Base-by-base conservation (phyloP, 2,329 filamentous ascomycete genomes). In the Xenoacremonium recifei region DNA sequence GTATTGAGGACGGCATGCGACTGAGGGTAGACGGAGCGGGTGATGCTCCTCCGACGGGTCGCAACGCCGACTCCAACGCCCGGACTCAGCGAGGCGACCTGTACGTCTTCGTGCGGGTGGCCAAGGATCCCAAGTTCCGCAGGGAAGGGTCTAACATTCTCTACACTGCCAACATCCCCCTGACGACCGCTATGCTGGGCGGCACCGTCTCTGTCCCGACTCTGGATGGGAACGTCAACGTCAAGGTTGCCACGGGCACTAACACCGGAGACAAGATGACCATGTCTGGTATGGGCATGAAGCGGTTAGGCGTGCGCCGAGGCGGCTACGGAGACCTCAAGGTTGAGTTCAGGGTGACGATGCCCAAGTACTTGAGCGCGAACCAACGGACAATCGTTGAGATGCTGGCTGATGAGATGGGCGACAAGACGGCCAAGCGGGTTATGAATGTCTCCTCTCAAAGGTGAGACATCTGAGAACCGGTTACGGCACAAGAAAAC, bases 1-100 rank as follows among this genome's bases (percentile, higher is more conserved):
- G 93, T 50, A 90, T 99, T 21, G 93, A 97, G 63, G 92, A 99
- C 63, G 91, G 92, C 41, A 97, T 97, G 92, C 82, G 89, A 43
- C 71, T 99, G 57, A 80, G 89, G 39, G 80, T 99, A 20, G 81
- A 84, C 44, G 87, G 87, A 19, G 90, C 95, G 60, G 93, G 93
- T 51, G 92, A 99, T 60, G 85, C 89, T 13, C 86, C 93, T 17
- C 74, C 83, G 7, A 92, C 88, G 18, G 89, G 89, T 33, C 77
- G 82, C 18, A 73, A 80, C 13, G 76, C 80, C 21, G 79, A 83
- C 33, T 73, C 82, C 20, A 78, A 81, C 45, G 71, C 76, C 9
- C 78, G 79, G 47, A 80, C 79, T n/a, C 75, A 85, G 56, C 84
- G 81, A 32, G 93, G 93, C 55, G 92, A 99, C 61, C 79, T 99